phyloP scores from a whole-genome alignment of 805 yeast species.

The Suhomyces tanzawaensis region DNA sequence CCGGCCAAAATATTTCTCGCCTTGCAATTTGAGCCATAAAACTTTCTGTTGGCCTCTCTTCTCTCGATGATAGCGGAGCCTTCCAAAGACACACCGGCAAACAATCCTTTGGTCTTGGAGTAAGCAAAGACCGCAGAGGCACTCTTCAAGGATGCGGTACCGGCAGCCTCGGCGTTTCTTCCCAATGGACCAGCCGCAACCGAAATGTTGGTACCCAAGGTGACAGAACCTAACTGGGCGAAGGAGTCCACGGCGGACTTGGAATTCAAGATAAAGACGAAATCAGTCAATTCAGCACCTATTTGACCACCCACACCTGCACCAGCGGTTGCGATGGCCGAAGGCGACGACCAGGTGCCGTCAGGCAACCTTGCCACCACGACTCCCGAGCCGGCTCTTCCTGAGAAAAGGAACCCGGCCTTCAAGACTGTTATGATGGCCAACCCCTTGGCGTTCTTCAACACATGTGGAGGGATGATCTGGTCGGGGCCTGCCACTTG shows the following conservation, averaged over 20 bases:
- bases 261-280: conserved; percentile 86
- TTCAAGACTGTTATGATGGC: conserved; percentile 92
- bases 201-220: conserved; percentile 92
- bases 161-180: conserved; percentile 96
- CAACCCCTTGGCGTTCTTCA: conserved; percentile 87
- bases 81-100: conserved; percentile 96
- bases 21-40: conserved; percentile 84
- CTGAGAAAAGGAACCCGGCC: conserved; percentile 94
- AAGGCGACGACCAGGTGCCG: conserved; percentile 97
- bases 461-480: conserved; percentile 84
- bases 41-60: conserved; percentile 94
- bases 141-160: conserved; percentile 81
- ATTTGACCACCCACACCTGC: conserved; percentile 99
- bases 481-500: conserved; percentile 86
- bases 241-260: conserved; percentile 88
- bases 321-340: conserved; percentile 93
- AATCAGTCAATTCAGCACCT: conserved; percentile 95
- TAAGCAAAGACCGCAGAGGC: conserved; percentile 92
- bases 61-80: conserved; percentile 97
- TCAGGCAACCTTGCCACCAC: conserved; percentile 92
- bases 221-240: conserved; percentile 90
- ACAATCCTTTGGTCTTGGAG: conserved; percentile 93
- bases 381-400: conserved; percentile 96
- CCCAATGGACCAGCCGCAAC: conserved; percentile 98
- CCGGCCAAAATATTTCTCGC: conserved; percentile 86